phyloP scores from a whole-genome alignment of 1,139 yeast species.

The Saccharomycopsis phalli region DNA sequence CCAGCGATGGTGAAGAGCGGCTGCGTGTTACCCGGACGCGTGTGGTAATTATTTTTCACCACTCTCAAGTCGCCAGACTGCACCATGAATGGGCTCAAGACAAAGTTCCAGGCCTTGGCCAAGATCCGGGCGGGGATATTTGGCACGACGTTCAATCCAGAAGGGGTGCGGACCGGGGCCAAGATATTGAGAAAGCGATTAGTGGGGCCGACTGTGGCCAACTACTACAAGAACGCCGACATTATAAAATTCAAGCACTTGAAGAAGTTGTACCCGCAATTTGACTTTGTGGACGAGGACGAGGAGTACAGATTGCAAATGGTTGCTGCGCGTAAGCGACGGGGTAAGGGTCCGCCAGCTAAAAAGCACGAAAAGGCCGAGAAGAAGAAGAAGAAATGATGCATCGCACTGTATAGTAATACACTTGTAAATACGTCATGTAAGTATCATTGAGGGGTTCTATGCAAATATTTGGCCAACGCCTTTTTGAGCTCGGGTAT shows the following conservation, averaged over 20 bases:
- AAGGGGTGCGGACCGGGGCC: conserved; percentile 62
- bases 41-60: no score
- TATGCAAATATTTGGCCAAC: conserved; percentile 22
- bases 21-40: neutral
- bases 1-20: neutral
- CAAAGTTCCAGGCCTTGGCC: conserved; percentile 27
- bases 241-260: conserved; percentile 57
- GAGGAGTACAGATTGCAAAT: conserved; percentile 63
- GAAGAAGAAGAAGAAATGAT: conserved; percentile 33
- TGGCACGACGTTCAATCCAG: conserved; percentile 62
- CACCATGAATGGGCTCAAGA: conserved; percentile 10
- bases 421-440: neutral
- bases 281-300: conserved; percentile 59
- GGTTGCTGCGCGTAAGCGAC: conserved; percentile 64
- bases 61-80: no score
- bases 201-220: conserved; percentile 63
- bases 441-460: no score
- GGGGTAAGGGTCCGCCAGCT: conserved; percentile 91
- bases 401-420: no score
- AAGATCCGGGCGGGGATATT: conserved; percentile 54
- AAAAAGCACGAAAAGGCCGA: conserved; percentile 46
- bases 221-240: conserved; percentile 71
- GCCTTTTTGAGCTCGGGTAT: conserved; percentile 25
- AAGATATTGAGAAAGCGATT: conserved; percentile 65
- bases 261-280: conserved; percentile 46